Conservation (phyloP, 495 filamentous ascomycete species). For the Aspergillus steynii region DNA sequence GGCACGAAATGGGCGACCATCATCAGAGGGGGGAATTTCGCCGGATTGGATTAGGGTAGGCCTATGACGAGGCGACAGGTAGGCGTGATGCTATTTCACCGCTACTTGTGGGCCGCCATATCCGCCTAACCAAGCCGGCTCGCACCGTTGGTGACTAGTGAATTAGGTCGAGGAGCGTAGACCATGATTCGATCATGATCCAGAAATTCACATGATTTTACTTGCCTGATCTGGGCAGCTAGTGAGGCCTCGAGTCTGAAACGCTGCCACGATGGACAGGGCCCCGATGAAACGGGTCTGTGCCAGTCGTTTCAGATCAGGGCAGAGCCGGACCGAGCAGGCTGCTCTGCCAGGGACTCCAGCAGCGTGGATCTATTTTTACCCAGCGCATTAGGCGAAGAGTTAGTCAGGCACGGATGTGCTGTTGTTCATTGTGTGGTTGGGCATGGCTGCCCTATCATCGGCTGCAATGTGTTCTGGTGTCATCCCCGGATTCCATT, state of each 20-base stretch:
- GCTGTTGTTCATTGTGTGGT: neutral
- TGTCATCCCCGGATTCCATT: neutral
- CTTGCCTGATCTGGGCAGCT: neutral
- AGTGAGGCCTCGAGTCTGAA: neutral
- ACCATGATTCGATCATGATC: neutral
- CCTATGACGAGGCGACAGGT: constrained; percentile 19
- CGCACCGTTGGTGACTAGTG: neutral
- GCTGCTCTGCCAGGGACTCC: neutral
- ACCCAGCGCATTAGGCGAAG: neutral
- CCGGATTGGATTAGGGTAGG: constrained; percentile 3
- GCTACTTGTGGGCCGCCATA: constrained; percentile 5
- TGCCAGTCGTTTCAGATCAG: neutral
- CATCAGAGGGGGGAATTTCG: neutral
- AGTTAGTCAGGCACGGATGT: neutral
- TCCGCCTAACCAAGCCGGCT: neutral
- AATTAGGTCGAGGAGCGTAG: neutral
- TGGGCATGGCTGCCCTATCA: neutral
- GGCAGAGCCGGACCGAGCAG: neutral
- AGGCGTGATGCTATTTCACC: constrained; percentile 7
- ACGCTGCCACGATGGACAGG: neutral
- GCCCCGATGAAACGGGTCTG: neutral
- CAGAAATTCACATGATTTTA: neutral
- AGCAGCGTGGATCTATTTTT: neutral
- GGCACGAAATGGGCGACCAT: neutral
- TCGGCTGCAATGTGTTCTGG: neutral